Percentiles rank a stretch among this genome's conserved stretches.
Evolutionary conservation across 768 basidiomycete species (phyloP).

Genomic region (Macrocybe gigantea): DNA sequence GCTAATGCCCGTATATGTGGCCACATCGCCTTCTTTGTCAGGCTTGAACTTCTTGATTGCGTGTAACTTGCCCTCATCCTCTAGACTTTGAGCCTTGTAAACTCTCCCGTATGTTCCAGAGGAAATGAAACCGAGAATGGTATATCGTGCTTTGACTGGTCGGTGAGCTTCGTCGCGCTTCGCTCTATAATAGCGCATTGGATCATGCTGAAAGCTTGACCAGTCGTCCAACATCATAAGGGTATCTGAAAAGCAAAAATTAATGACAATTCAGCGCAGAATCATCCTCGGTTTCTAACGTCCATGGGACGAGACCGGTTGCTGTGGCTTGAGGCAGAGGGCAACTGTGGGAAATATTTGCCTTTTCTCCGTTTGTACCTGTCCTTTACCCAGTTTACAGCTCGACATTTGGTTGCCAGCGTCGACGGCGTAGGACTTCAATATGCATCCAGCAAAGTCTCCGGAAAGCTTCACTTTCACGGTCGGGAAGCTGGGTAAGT

Average conservation of each 20-base stretch:
- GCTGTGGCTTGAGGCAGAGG: background rate
- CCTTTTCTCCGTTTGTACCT: background rate
- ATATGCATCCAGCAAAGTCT: constrained; percentile 25
- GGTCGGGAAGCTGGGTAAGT: constrained; percentile 89
- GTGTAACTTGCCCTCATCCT: constrained; percentile 64
- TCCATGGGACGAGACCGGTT: too few relatives aligned
- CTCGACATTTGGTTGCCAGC: background rate
- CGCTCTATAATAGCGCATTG: constrained; percentile 81
- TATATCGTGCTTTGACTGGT: constrained; percentile 76
- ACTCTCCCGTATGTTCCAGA: constrained; percentile 98
- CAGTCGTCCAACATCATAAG: constrained; percentile 24
- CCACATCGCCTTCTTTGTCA: constrained; percentile 96
- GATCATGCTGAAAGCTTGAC: constrained; percentile 55
- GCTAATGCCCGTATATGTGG: constrained; percentile 95
- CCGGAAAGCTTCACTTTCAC: constrained; percentile 84
- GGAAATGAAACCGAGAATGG: constrained; percentile 94
- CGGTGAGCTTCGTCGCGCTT: constrained; percentile 67
- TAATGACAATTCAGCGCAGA: constrained; percentile 7
- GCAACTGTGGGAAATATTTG: background rate
- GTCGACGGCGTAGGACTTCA: constrained; percentile 5
- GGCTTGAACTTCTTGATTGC: constrained; percentile 99
- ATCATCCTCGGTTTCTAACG: too few relatives aligned
- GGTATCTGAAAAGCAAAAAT: background rate
- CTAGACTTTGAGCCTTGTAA: constrained; percentile 87
- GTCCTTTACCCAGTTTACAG: too few relatives aligned